Percentiles rank a stretch among this genome's conserved stretches.
Conservation (phyloP, 768 basidiomycete species). For the Calocybe indica region DNA sequence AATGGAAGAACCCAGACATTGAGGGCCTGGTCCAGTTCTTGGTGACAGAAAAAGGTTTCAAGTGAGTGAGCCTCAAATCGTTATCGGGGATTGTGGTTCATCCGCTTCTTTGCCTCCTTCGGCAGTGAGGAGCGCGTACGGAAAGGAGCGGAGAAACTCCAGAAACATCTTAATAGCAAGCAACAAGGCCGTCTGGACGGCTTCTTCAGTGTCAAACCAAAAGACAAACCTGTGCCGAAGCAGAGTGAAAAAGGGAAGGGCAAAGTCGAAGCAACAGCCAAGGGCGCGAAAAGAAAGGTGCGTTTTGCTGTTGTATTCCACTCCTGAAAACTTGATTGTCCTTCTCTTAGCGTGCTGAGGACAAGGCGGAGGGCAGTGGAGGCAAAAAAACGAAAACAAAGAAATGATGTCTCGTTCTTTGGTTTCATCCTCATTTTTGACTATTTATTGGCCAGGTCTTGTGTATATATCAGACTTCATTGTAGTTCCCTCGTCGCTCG, state of each 20-base stretch:
- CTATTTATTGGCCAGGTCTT: too few relatives aligned
- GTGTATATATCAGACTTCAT: too few relatives aligned
- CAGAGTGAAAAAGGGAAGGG: conserved; percentile 32
- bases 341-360: conserved; percentile 25
- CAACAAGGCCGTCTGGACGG: conserved; percentile 96
- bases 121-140: conserved; percentile 92
- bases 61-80: conserved; percentile 36
- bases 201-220: conserved; percentile 79
- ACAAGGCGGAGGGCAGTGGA: conserved; percentile 29
- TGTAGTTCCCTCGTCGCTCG: too few relatives aligned
- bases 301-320: not conserved
- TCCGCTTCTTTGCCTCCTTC: conserved; percentile 1
- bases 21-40: conserved; percentile 93
- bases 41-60: conserved; percentile 95
- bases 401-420: conserved; percentile 18
- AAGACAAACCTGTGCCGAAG: conserved; percentile 34
- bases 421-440: too few relatives aligned
- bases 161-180: conserved; percentile 80
- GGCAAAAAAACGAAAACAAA: conserved; percentile 37
- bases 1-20: conserved; percentile 90
- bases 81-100: not conserved
- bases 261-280: conserved; percentile 31
- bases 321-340: not conserved
- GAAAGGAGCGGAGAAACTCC: conserved; percentile 89
- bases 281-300: conserved; percentile 47